These are phyloP conservation scores for Crithidia expoeki DNA, from an alignment of 208 protist species.

Conservation along the genomic window DNA sequence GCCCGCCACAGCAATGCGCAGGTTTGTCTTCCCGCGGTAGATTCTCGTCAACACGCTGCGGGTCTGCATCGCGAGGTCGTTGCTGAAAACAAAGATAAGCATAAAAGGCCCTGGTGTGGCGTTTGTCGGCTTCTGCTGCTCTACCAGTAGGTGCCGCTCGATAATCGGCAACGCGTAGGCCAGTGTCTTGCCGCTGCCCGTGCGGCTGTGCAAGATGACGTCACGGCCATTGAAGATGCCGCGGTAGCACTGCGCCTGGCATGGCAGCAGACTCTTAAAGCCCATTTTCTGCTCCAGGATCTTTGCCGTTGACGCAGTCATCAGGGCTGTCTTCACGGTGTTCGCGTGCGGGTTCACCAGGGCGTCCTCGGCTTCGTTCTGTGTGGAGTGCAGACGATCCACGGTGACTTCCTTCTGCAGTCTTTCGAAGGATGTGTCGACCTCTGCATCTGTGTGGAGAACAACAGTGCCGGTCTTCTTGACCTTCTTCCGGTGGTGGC, in stretches of 20 bases:
- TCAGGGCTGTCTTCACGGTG: constrained; percentile 54
- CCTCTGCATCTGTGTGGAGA: constrained; percentile 66
- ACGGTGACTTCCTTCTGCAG: constrained; percentile 65
- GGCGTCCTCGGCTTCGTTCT: constrained; percentile 28
- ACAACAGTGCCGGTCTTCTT: constrained; percentile 90
- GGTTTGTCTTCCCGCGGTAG: constrained; percentile 48
- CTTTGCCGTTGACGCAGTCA: constrained; percentile 65
- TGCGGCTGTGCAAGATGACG: constrained; percentile 93
- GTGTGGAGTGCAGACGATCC: constrained; percentile 20
- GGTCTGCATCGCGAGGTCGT: constrained; percentile 88
- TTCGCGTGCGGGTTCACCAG: constrained; percentile 32
- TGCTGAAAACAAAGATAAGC: constrained; percentile 89
- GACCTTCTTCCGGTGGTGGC: constrained; percentile 55
- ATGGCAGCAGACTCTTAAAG: constrained; percentile 70
- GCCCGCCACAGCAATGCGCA: constrained; percentile 74
- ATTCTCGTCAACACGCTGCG: constrained; percentile 68
- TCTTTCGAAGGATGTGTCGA: constrained; percentile 74
- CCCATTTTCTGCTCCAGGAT: constrained; percentile 55
- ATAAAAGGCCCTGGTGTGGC: constrained; percentile 63
- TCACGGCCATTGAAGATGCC: constrained; percentile 89
- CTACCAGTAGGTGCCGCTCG: constrained; percentile 76
- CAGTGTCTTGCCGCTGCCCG: constrained; percentile 97
- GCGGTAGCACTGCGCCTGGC: constrained; percentile 89
- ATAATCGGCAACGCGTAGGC: constrained; percentile 98
- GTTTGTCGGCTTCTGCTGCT: constrained; percentile 23